Evolutionary conservation across 2,329 filamentous ascomycete species (phyloP), one percentile per base, ranked within the genome.

Genomic region (Botryotinia globosa): DNA sequence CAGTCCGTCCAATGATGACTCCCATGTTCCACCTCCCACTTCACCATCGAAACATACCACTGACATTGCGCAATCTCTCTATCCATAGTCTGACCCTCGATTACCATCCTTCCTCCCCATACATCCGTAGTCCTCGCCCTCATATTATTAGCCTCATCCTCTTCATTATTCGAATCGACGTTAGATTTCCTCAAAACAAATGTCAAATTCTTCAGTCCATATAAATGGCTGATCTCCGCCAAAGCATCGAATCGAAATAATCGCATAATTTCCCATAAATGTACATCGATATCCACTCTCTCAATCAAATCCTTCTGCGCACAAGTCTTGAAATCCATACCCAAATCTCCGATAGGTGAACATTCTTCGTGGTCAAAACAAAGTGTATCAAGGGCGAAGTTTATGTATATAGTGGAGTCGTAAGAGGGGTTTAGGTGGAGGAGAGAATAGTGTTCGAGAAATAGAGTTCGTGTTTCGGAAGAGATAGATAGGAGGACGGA

Each of bases 331-430:
- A 75, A 69, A 66, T 75, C 73, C 20, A 20, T 37, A 20, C 59
- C 58, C 20, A 75, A 56, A 66, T 75, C 73, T 20, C 74, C 74
- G 12, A 45, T 34, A 0, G 74, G 73, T 22, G 69, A 73, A 54
- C 74, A 75, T 37, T 75, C 73, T 51, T 73, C 58, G 39, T 74
- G 62, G n/a, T 74, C 63, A 29, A 75, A 74, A 62, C 62, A 72
- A 5, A 74, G 45, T 18, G 74, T 75, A 18, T 75, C 74, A 42
- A 62, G 54, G 32, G 71, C 37, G 51, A 74, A 73, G n/a, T 74
- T 56, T 20, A 75, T 62, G 61, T 74, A 75, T 51, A 75, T 66
- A 9, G 56, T 73, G 32, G 74, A 75, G 20, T 48, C n/a, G 39
- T 74, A 72, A 7, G 44, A 42, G 32, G 69, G 71, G 22, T 71